A percentile compares a stretch with the other conserved stretches of the same genome.
These are phyloP conservation scores for Oemleria cerasiformis DNA, from an alignment of 306 rosid genomes.

Conservation along the genomic window DNA sequence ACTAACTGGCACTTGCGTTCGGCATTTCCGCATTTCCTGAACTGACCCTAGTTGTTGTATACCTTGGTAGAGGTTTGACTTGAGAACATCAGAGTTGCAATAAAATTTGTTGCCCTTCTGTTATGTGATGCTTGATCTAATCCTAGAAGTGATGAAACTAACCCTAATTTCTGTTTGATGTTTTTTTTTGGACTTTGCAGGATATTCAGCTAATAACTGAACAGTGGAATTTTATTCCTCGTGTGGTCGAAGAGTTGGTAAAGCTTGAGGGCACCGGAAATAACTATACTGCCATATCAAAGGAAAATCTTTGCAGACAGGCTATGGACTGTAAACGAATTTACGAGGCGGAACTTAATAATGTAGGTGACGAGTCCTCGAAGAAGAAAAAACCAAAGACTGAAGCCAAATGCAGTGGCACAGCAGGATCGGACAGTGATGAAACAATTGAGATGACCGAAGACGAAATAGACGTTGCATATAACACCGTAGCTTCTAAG, in stretches of 20 bases:
- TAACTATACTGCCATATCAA: constrained; percentile 36
- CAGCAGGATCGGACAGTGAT: constrained; percentile 66
- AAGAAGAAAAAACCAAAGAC: constrained; percentile 26
- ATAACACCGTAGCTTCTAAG: constrained; percentile 44
- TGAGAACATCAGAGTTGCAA: constrained; percentile 8
- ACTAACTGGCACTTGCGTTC: background rate
- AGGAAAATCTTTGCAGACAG: constrained; percentile 57
- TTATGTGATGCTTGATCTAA: background rate
- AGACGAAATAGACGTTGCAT: constrained; percentile 78
- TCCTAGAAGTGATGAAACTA: background rate
- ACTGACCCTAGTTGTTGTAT: background rate
- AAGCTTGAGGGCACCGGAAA: constrained; percentile 39
- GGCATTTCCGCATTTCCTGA: background rate
- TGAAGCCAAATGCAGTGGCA: constrained; percentile 21
- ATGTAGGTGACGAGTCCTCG: constrained; percentile 31
- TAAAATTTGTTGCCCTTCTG: background rate
- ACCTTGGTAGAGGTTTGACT: background rate
- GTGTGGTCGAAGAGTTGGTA: constrained; percentile 72
- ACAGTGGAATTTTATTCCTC: constrained; percentile 77
- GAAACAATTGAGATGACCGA: constrained; percentile 89
- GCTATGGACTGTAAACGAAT: constrained; percentile 60
- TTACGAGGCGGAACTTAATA: constrained; percentile 60
- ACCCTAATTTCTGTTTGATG: background rate
- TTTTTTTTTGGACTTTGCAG: constrained; percentile 30
- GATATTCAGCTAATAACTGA: constrained; percentile 57